Base-by-base conservation (phyloP, 805 yeast species). In the Candida sanyiensis region DNA sequence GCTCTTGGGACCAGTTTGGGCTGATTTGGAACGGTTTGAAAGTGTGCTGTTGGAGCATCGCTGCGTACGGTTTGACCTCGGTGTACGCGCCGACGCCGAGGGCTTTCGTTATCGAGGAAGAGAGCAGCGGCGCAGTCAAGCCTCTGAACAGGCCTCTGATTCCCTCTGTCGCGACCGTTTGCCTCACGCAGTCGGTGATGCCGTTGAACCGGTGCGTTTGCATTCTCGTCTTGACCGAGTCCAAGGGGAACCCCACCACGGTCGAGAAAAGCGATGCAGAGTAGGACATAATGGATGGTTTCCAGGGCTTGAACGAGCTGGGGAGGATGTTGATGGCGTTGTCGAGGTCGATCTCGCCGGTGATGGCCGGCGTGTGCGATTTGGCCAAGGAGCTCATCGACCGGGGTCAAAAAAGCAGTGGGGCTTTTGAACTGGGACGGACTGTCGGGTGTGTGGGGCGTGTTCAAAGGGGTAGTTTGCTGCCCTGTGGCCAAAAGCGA, bases 181-280 rank as follows among this genome's bases (percentile, higher is more conserved):
- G 62, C 25, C 53, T 51, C 15, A 81, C 62, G 54, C 94, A 84
- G 39, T 75, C 76, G 37, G 67, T 56, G 20, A 80, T 70, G 36
- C 74, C 69, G 12, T 63, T 62, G 61, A 75, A 85, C 38, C 72
- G 67, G 47, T 83, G 81, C 0, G 94, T 82, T 57, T 86, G 96
- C 78, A 83, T 79, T 43, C 95, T 66, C 0, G 95, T 87, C 58
- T 86, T 86, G 43, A 87, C 67, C n/a, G 93, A 81, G 56, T 86
- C 96, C 35, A 86, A 59, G 1, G 96, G 96, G 52, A 79, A 86
- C 15, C 93, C 94, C n/a, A 78, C 70, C 3, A 75, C 64, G 2
- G 88, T 80, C 15, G 88, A 70, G 10, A 72, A 58, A 30, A 81
- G 58, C 0, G 88, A 79, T 2, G 89, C 65, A 0, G 75, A 59